These are phyloP conservation scores for Fusarium praegraminearum DNA, from an alignment of 2,329 filamentous ascomycete species.

Conservation along the genomic window DNA sequence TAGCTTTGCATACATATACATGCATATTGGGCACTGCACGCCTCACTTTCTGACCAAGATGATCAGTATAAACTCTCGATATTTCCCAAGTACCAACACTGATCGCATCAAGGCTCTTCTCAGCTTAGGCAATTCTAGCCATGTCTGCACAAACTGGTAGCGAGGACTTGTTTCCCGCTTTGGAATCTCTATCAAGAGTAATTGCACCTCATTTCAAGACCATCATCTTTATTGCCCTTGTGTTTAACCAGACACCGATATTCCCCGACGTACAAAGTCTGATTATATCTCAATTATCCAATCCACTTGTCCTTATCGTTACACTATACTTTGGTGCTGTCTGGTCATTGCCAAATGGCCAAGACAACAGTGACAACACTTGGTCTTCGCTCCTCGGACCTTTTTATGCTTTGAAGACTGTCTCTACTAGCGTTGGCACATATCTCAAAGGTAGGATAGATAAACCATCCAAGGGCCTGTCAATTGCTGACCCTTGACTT, in stretches of 20 bases:
- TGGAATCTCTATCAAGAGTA: constrained; percentile 27
- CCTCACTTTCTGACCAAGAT: neutral
- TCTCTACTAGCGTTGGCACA: constrained; percentile 17
- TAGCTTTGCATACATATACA: constrained; percentile 21
- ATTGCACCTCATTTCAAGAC: constrained; percentile 28
- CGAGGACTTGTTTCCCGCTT: constrained; percentile 31
- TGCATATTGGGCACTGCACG: constrained; percentile 5
- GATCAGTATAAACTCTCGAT: neutral
- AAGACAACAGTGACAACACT: neutral
- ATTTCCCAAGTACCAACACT: rapidly evolving
- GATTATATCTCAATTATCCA: constrained; percentile 18
- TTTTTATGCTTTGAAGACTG: constrained; percentile 19
- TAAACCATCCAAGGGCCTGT: rapidly evolving
- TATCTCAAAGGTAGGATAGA: constrained; percentile 18
- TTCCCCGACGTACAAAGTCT: constrained; percentile 4
- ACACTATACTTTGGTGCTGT: constrained; percentile 18
- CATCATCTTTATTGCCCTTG: constrained; percentile 19
- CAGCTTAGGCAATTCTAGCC: neutral
- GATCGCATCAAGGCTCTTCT: neutral
- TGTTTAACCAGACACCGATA: constrained; percentile 22
- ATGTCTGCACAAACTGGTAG: constrained; percentile 28
- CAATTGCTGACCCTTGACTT: neutral
- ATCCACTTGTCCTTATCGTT: constrained; percentile 11
- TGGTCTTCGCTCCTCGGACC: constrained; percentile 12
- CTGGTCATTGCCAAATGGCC: constrained; percentile 13